Evolutionary conservation across 352 stramenopile genomes (phyloP), one percentile per base, ranked within the genome.

Genomic region (Globisporangium carolinianum): DNA sequence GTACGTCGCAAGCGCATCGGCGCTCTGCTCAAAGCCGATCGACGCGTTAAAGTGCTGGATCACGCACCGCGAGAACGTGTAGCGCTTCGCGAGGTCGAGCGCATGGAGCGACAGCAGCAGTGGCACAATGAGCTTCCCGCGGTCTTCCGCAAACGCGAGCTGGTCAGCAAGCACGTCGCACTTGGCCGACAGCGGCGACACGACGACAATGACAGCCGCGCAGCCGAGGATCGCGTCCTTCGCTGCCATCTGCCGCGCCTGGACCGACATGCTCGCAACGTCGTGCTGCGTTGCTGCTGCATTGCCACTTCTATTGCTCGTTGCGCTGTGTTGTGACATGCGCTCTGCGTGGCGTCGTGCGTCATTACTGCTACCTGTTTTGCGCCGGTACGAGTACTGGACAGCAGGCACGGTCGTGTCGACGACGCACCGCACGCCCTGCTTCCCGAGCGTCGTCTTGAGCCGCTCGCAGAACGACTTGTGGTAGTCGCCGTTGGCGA

Each of bases 41-140:
- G 79, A 88, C 47, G 73, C 69, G 55, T 91, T 91, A 55, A 94
- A 89, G 49, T 94, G 83, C 47, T 91, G 79, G 35, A 91, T 63
- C 48, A 86, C 62, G 35, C 76, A 87, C 4, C 83, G 70, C 14
- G 81, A 89, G 53, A 94, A 87, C 6, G 83, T 90, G 63, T 94
- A 94, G 9, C 79, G 76, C 58, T 90, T 87, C 35, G 81, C 83
- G 8, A 89, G 51, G 47, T 90, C 81, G 14, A 94, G 68, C 4
- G 71, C 75, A 49, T 91, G 81, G 38, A 89, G 56, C 48, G 84
- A 94, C 42, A 94, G 61, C 55, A 94, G 57, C 39, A 91, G 60
- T 8, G 83, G 85, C 5, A 94, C 63, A 41, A 93, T 72, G 12
- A 86, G 56, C 57, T 90, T 94, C 11, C 72, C 75, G 15, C 77